Base-by-base conservation (phyloP, 371 early-diverging fungal species). In the Circinella umbellata region DNA sequence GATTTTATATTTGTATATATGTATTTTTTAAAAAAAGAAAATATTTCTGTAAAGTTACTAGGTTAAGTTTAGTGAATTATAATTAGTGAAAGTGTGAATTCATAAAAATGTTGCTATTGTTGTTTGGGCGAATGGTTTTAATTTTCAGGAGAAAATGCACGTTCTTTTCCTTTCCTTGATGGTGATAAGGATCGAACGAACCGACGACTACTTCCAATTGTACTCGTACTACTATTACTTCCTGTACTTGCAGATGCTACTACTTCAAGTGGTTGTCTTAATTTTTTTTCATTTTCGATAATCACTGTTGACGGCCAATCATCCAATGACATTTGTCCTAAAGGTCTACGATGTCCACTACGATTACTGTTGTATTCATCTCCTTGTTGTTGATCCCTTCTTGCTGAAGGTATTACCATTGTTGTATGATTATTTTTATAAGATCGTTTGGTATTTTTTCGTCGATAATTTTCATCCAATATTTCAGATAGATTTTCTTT, bases 141-240 rank as follows among this genome's bases (percentile, higher is more conserved):
- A 42, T 11, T 57, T 27, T 57, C 57, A n/a, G 57, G 57, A 34
- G 57, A 57, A 20, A 11, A 57, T 5, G 57, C 57, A 34, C 57
- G 57, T 34, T 57, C 57, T 57, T 57, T 57, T 7, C 57, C 57
- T 57, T 57, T 57, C 57, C 57, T 57, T 57, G 57, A 27, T 57
- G 57, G 57, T 34, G 57, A 57, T 14, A 57, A n/a, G 6, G 57
- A 57, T 34, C 57, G 57, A 9, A 57, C 57, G 34, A 57, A 57
- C 14, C 57, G 57, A 57, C 57, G 57, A n/a, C 15, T 8, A n/a
- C 57, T 57, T 27, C 57, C 57, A 34, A 57, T 57, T 8, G 57
- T 57, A 34, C 57, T 57, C 8, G 20, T 57, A 34, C 57, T 57
- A 34, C 57, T 57, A 34, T 57, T 57, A 57, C 57, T 57, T 5